Percentiles rank a stretch among this genome's conserved stretches.
These are phyloP conservation scores for Adansonia grandidieri DNA, from an alignment of 441 rosid genomes.

Conservation along the genomic window DNA sequence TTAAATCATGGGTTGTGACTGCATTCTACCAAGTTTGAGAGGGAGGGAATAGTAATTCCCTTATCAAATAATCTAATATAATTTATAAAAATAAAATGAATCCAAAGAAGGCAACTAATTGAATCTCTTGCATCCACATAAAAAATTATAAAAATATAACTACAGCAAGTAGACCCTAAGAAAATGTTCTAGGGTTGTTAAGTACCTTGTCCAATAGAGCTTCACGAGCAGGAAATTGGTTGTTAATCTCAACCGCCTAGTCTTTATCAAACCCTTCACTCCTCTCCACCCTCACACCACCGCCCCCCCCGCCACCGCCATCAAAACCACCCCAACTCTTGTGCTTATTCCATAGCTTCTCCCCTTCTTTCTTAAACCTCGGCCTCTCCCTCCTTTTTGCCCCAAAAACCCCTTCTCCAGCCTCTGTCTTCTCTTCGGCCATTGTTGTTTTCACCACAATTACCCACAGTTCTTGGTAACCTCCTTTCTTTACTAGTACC, in stretches of 20 bases:
- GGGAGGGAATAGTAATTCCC: too few relatives aligned
- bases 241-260: conserved; percentile 33
- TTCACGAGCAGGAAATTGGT: conserved; percentile 74
- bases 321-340: conserved; percentile 28
- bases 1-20: too few relatives aligned
- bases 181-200: conserved; percentile 25
- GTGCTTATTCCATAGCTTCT: conserved; percentile 22
- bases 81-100: too few relatives aligned
- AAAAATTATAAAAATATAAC: too few relatives aligned
- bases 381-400: conserved; percentile 38
- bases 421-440: conserved; percentile 23
- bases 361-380: conserved; percentile 34
- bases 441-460: neutral
- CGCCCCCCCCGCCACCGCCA: neutral
- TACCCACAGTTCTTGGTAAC: conserved; percentile 56
- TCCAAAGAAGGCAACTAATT: too few relatives aligned
- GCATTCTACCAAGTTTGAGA: too few relatives aligned
- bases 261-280: conserved; percentile 22
- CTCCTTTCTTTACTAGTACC: conserved; percentile 78
- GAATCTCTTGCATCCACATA: too few relatives aligned
- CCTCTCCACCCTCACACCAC: neutral
- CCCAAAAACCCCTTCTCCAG: conserved; percentile 38
- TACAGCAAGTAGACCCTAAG: conserved; percentile 13
- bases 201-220: conserved; percentile 55
- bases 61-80: too few relatives aligned